Base-by-base conservation (phyloP, 1,139 yeast species). In the Pichia sp. region DNA sequence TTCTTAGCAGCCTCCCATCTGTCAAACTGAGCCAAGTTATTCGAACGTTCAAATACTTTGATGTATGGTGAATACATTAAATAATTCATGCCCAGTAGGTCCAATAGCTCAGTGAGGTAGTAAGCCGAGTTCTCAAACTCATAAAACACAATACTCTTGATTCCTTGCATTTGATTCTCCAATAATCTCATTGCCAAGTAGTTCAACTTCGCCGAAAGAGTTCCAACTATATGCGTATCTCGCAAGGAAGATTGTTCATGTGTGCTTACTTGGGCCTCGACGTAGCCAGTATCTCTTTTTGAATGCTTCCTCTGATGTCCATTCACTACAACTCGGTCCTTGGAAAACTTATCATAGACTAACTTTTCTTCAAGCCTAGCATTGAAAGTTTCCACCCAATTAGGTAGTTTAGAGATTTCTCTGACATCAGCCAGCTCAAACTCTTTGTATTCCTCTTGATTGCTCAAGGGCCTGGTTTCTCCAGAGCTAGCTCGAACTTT, bases 81-180 rank as follows among this genome's bases (percentile, higher is more conserved):
- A 52, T 77, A 78, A 30, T 69, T 64, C 6, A 78, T 56, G 0
- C 86, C 85, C 17, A 77, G 44, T 1, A 78, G 45, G 55, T 79
- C 87, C 34, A 80, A 52, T 13, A 77, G 60, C 48, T 80, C 87
- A 0, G 83, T 71, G 26, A 80, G 52, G 49, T 77, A 78, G 50
- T 74, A 79, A 0, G 85, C 86, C 42, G 76, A 69, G 46, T 79
- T 85, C 52, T 77, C 85, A 53, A 74, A 77, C 45, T 80, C 86
- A 52, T 74, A 80, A 50, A 80, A 80, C 0, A 80, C 74, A 27
- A 80, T 63, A 4, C 81, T 72, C 46, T 79, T 79, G 16, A 67
- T 51, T 2, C 62, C 64, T 4, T 51, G 46, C 18, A 53, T 53
- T 40, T 72, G 73, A 45, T 74, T 72, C 38, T 74, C 78, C 19